These are phyloP conservation scores for Monilinia laxa DNA, from an alignment of 2,329 filamentous ascomycete genomes.

Conservation along the genomic window DNA sequence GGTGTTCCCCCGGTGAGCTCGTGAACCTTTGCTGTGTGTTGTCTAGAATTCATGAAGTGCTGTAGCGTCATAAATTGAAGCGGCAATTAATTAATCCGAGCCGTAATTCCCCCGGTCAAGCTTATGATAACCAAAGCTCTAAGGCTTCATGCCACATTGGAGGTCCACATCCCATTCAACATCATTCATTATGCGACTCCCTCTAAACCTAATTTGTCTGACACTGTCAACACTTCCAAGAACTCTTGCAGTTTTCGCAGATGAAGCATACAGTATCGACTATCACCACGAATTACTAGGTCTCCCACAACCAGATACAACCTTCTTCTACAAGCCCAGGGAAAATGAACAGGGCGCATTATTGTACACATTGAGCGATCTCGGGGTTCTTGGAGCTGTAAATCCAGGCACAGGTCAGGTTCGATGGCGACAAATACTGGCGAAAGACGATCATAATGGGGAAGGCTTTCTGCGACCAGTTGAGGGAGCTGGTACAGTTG, in stretches of 20 bases:
- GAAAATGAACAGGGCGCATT: constrained; percentile 81
- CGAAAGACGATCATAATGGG: constrained; percentile 43
- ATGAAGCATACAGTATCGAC: constrained; percentile 89
- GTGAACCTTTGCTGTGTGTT: background rate
- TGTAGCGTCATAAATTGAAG: background rate
- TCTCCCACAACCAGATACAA: constrained; percentile 75
- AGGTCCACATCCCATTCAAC: constrained; percentile 12
- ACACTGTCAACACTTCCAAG: constrained; percentile 38
- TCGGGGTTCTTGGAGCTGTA: constrained; percentile 79
- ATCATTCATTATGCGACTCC: constrained; percentile 35
- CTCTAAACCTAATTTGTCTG: constrained; percentile 36
- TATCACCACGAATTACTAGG: constrained; percentile 91
- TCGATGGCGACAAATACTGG: constrained; percentile 82
- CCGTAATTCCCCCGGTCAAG: background rate
- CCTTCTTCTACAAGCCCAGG: constrained; percentile 91
- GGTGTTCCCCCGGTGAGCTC: background rate
- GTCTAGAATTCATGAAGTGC: no score
- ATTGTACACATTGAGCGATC: constrained; percentile 86
- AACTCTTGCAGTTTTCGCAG: constrained; percentile 68
- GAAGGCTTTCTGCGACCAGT: constrained; percentile 62
- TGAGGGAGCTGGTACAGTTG: constrained; percentile 75
- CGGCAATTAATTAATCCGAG: constrained; percentile 4
- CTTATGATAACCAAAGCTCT: constrained; percentile 20
- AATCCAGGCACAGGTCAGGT: constrained; percentile 83
- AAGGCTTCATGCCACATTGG: constrained; percentile 21